phyloP scores from a whole-genome alignment of 108 stramenopile genomes.

The Hondaea fermentalgiana region DNA sequence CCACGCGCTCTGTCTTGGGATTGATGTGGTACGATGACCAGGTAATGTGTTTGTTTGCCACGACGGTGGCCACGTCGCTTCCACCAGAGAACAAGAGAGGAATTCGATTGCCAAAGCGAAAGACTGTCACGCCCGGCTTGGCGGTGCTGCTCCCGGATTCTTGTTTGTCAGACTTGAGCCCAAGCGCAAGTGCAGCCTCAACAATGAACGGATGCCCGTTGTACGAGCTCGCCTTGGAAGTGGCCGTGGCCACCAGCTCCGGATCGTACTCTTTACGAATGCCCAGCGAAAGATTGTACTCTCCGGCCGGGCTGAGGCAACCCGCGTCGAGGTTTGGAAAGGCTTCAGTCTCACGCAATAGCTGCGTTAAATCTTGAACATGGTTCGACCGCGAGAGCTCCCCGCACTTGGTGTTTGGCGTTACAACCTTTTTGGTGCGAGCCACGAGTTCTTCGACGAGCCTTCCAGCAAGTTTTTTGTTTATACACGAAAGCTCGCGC shows the following conservation, averaged over 20 bases:
- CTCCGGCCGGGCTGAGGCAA: constrained; percentile 82
- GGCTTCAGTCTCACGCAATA: constrained; percentile 58
- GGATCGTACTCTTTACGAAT: constrained; percentile 84
- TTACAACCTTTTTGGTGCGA: constrained; percentile 46
- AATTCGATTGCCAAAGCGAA: constrained; percentile 93
- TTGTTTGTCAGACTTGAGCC: constrained; percentile 61
- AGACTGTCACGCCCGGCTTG: constrained; percentile 78
- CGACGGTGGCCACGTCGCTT: constrained; percentile 81
- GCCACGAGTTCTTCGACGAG: constrained; percentile 32
- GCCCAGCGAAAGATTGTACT: constrained; percentile 92
- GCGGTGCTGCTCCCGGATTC: background rate
- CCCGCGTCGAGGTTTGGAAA: constrained; percentile 81
- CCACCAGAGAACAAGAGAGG: constrained; percentile 90
- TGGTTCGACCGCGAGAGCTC: constrained; percentile 55
- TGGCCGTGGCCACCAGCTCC: constrained; percentile 67
- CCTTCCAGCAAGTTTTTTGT: constrained; percentile 49
- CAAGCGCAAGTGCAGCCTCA: constrained; percentile 88
- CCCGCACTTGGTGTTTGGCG: constrained; percentile 21
- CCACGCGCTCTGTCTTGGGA: constrained; percentile 78
- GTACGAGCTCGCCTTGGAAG: constrained; percentile 63
- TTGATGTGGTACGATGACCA: constrained; percentile 90
- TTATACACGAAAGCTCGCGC: constrained; percentile 62
- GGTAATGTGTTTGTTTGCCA: constrained; percentile 65
- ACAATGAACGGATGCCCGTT: constrained; percentile 93
- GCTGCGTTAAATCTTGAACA: constrained; percentile 57